These are phyloP conservation scores for Salix viminalis DNA, from an alignment of 345 rosid species.

Conservation along the genomic window DNA sequence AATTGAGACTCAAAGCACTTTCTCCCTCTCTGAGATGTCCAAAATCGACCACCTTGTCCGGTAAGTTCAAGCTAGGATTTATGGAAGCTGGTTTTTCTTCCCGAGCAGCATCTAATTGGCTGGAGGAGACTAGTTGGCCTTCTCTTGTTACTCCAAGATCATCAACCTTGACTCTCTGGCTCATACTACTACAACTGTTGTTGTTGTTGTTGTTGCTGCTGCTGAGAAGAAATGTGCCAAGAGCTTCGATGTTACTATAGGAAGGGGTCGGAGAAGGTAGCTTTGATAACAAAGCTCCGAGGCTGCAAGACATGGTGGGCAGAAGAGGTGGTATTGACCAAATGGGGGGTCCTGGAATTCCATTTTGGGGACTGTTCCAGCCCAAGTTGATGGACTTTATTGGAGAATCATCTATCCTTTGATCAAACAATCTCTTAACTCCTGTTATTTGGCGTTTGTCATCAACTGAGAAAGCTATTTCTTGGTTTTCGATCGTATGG, in stretches of 20 bases:
- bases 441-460: constrained; percentile 29
- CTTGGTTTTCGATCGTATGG: constrained; percentile 25
- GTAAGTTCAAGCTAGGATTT: background rate
- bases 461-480: constrained; percentile 21
- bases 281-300: constrained; percentile 51
- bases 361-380: constrained; percentile 53
- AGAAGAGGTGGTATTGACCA: constrained; percentile 46
- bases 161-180: constrained; percentile 8
- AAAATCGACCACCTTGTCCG: constrained; percentile 13
- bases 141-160: background rate
- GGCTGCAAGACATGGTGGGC: constrained; percentile 43
- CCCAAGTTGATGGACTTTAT: constrained; percentile 51
- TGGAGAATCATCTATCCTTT: constrained; percentile 26
- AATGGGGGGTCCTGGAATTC: constrained; percentile 28
- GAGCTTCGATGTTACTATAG: constrained; percentile 25
- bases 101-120: constrained; percentile 10
- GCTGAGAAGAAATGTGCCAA: constrained; percentile 20
- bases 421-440: constrained; percentile 38
- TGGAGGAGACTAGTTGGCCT: background rate
- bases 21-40: constrained; percentile 18
- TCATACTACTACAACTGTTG: background rate
- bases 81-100: background rate
- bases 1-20: constrained; percentile 17
- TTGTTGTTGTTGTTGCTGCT: background rate
- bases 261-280: constrained; percentile 40